Evolutionary conservation across 2,329 filamentous ascomycete species (phyloP).

Genomic region (Exophiala oligosperma): DNA sequence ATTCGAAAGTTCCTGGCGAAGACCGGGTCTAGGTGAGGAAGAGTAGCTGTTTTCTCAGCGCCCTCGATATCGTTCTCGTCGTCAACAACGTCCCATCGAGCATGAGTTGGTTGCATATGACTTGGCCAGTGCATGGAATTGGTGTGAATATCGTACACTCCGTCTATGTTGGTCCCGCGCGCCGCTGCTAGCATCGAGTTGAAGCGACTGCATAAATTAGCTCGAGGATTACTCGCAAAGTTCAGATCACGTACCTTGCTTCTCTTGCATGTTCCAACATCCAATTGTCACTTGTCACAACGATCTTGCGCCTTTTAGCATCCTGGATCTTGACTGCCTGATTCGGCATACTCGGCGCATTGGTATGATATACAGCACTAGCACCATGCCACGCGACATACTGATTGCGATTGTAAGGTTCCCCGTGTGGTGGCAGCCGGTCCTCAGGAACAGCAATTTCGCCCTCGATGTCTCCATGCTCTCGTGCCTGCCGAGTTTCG

Average conservation of each 20-base stretch:
- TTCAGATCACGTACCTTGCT: conserved; percentile 65
- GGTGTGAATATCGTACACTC: conserved; percentile 91
- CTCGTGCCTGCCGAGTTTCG: conserved; percentile 71
- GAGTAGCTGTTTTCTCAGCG: conserved; percentile 40
- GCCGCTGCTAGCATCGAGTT: conserved; percentile 72
- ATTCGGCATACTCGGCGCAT: conserved; percentile 72
- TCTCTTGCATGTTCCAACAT: conserved; percentile 91
- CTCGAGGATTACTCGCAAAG: not conserved
- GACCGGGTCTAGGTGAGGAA: conserved; percentile 56
- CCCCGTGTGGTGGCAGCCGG: conserved; percentile 68
- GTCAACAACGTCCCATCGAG: conserved; percentile 71
- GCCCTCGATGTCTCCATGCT: conserved; percentile 79
- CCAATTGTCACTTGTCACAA: conserved; percentile 93
- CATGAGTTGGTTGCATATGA: conserved; percentile 86
- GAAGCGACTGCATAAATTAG: conserved; percentile 65
- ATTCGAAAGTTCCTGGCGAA: conserved; percentile 64
- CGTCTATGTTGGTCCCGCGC: conserved; percentile 68
- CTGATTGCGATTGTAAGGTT: conserved; percentile 97
- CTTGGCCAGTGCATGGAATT: conserved; percentile 86
- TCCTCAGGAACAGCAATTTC: conserved; percentile 91
- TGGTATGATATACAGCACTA: conserved; percentile 90
- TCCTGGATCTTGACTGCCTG: conserved; percentile 72
- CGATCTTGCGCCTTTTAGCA: conserved; percentile 79
- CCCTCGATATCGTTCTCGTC: conserved; percentile 25
- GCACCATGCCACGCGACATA: conserved; percentile 99